phyloP scores from a whole-genome alignment of 208 protist species.

The Trypanosoma scelopori region DNA sequence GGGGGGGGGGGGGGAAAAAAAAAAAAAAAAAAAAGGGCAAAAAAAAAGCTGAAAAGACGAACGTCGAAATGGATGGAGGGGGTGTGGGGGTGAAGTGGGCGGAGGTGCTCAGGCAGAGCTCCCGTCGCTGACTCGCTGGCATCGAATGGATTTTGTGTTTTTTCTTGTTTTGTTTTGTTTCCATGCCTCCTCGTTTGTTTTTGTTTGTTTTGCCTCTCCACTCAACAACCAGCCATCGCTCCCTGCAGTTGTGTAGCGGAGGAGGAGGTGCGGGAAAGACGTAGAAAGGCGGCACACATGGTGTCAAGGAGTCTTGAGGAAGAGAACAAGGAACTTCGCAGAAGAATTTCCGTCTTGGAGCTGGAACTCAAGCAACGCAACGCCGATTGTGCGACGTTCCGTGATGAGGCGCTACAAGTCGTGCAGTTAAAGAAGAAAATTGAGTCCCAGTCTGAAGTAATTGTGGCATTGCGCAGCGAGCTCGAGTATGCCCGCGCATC shows the following conservation, averaged over 20 bases:
- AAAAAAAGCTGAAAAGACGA: no score
- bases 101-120: no score
- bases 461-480: conserved; percentile 39
- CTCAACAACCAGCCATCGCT: no score
- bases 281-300: neutral
- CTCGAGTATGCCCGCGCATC: conserved; percentile 38
- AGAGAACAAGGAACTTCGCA: conserved; percentile 58
- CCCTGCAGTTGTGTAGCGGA: no score
- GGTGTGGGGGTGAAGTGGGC: no score
- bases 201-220: neutral
- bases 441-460: conserved; percentile 60
- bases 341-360: conserved; percentile 53
- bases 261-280: neutral
- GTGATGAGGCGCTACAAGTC: conserved; percentile 47
- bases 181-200: no score
- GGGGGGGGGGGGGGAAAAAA: no score
- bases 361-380: conserved; percentile 64
- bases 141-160: no score
- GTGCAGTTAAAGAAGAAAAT: conserved; percentile 46
- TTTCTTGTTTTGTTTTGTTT: neutral
- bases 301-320: conserved; percentile 22
- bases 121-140: no score
- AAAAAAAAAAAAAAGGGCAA: no score
- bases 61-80: no score
- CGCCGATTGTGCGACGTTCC: conserved; percentile 49